Percentiles rank a stretch among this genome's conserved stretches.
phyloP scores from a whole-genome alignment of 495 filamentous ascomycete species.

The Penicillium canariense region DNA sequence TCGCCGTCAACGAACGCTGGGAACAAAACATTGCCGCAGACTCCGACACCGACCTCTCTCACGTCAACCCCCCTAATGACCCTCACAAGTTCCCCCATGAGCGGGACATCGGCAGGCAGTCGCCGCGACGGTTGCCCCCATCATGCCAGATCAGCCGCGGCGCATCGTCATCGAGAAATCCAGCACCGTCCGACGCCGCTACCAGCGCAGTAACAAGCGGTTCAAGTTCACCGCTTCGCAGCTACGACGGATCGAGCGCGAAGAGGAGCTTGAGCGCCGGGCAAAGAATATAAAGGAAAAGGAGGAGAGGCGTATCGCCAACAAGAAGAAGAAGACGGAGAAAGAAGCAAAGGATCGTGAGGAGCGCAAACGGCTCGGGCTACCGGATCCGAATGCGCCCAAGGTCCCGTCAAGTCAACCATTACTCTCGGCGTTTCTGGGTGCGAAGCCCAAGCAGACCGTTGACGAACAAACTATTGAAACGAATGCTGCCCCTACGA shows the following conservation, averaged over 20 bases:
- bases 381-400: conserved; percentile 42
- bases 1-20: conserved; percentile 23
- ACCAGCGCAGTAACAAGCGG: conserved; percentile 48
- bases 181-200: conserved; percentile 42
- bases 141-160: conserved; percentile 39
- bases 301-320: conserved; percentile 37
- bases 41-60: not conserved
- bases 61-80: not conserved
- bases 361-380: conserved; percentile 39
- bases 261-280: conserved; percentile 38
- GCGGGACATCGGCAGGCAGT: conserved; percentile 14
- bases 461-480: not conserved
- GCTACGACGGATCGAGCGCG: conserved; percentile 44
- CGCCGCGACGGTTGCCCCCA: conserved; percentile 24
- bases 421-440: conserved; percentile 44
- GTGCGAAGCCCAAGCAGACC: conserved; percentile 2
- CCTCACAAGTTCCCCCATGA: conserved; percentile 17
- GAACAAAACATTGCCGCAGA: not conserved
- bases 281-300: conserved; percentile 45
- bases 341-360: conserved; percentile 43
- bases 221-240: conserved; percentile 42
- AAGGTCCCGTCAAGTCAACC: conserved; percentile 49
- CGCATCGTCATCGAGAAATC: conserved; percentile 48
- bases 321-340: conserved; percentile 46
- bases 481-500: not conserved